Base-by-base conservation (phyloP, 169 alveolate genomes). In the Haemoproteus tartakovskyi region DNA sequence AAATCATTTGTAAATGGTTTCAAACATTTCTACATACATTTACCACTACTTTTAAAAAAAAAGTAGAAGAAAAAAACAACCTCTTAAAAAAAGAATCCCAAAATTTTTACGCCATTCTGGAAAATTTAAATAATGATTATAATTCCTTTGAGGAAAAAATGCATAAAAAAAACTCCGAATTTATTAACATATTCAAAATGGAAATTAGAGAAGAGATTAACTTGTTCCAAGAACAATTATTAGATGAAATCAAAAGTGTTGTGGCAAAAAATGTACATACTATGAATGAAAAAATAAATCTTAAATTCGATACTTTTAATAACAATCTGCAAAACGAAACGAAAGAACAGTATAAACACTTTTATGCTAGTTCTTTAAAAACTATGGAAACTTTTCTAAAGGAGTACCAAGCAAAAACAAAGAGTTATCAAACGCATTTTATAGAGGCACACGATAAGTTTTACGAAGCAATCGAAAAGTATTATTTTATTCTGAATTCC, bases 191-290 rank as follows among this genome's bases (percentile, higher is more conserved):
- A 5, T 67, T 26, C 21, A 51, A 36, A 22, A 21, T 18, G 30
- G 56, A 19, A 21, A 52, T 67, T 14, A 27, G 24, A 16, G 51
- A 51, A 12, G 70, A 67, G 16, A 56, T 67, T 6, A 2, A 67
- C 22, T 9, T n/a, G n/a, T 67, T 67, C 22, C 16, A 54, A 5
- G 51, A 27, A 9, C 33, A 33, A 12, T 30, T 67, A 3, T 26
- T 67, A 9, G 48, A 67, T 5, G 82, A 67, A 6, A 19, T 67
- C 9, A 19, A 54, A 30, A 12, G 0, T 9, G 61, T 67, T n/a
- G 9, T 67, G 14, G 22, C 19, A 22, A 67, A 6, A 18, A 51
- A 67, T 67, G 37, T 67, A 0, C 26, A 6, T 2, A 22, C 11
- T 8, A 27, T 67, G 11, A 40, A 67, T 27, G 38, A 37, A 14